Conservation (phyloP, 805 yeast genomes). For the Lachancea thermotolerans region DNA sequence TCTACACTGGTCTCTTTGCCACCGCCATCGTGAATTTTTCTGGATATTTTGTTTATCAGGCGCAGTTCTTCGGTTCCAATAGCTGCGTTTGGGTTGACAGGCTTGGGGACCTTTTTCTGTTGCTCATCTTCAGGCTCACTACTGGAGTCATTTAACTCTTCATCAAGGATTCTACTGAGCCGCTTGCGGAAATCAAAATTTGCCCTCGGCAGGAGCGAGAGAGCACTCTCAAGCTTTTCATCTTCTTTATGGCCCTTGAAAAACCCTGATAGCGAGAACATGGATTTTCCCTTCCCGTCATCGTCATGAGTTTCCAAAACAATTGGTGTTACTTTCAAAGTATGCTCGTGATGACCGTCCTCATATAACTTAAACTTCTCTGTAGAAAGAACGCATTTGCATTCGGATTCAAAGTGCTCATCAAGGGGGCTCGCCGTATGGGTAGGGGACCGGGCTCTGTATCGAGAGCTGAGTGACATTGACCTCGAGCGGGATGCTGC, state of each 20-base stretch:
- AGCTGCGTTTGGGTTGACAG: conserved; percentile 34
- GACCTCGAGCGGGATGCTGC: conserved; percentile 5
- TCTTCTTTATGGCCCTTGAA: conserved; percentile 21
- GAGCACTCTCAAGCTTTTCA: conserved; percentile 18
- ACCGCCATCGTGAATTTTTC: conserved; percentile 39
- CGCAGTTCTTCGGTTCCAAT: conserved; percentile 45
- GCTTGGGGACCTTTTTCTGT: conserved; percentile 16
- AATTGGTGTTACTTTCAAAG: conserved; percentile 18
- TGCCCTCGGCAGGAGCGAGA: conserved; percentile 16
- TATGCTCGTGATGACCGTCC: conserved; percentile 26
- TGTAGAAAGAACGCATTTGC: conserved; percentile 14
- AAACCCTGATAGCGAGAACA: conserved; percentile 20
- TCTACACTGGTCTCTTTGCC: conserved; percentile 13
- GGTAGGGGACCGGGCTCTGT: conserved; percentile 6
- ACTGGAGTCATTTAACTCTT: conserved; percentile 10
- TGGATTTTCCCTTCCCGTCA: conserved; percentile 13
- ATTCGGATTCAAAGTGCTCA: conserved; percentile 5
- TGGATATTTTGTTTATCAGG: conserved; percentile 42
- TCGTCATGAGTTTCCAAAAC: conserved; percentile 11
- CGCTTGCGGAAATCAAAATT: conserved; percentile 12
- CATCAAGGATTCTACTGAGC: conserved; percentile 10
- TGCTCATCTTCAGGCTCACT: conserved; percentile 7
- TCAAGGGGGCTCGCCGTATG: neutral
- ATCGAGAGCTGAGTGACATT: conserved; percentile 5
- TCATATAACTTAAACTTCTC: conserved; percentile 22